Base-by-base conservation (phyloP, 257 asterid genomes). In the Penstemon newberryi region DNA sequence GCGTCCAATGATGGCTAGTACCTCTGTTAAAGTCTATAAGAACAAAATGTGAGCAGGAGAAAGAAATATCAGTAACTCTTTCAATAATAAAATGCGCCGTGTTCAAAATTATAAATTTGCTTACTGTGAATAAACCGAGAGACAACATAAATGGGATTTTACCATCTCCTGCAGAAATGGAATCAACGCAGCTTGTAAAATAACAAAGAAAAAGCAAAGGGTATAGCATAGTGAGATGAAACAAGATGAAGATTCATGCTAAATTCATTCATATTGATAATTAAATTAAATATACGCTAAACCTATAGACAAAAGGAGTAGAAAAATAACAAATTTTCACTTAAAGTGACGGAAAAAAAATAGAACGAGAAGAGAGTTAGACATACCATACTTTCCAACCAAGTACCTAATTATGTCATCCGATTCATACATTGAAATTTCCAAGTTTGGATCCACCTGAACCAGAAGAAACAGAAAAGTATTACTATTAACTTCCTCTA, bases 371-470 rank as follows among this genome's bases (percentile, higher is more conserved):
- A 40, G 59, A 69, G 73, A 25, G 3, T 13, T 19, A 53, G 49
- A 46, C 80, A 51, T 80, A 92, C 98, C 97, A 79, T 90, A 93
- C 73, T 90, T 90, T 60, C 79, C 84, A 52, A 79, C 95, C 81
- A 93, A 81, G 80, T 92, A 92, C 78, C 80, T 90, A 36, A 92
- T 90, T 72, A 92, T 92, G 43, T 81, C 96, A 81, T 90, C 97
- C 46, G 98, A 90, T 79, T 93, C 99, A 52, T 90, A 90, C 97
- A 87, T 90, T 38, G 96, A 76, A 68, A 85, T 89, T 69, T 96
- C 99, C 42, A 96, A 85, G 81, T 93, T 93, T 65, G 97, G 99
- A 78, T 93, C 99, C 76, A 90, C 97, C 99, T 90, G 84, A 15
- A 15, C 18, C 47, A 72, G 18, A 63, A 72, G 46, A 67, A 12